Conservation (phyloP, 768 basidiomycete species). For the Tylopilus intermedius region DNA sequence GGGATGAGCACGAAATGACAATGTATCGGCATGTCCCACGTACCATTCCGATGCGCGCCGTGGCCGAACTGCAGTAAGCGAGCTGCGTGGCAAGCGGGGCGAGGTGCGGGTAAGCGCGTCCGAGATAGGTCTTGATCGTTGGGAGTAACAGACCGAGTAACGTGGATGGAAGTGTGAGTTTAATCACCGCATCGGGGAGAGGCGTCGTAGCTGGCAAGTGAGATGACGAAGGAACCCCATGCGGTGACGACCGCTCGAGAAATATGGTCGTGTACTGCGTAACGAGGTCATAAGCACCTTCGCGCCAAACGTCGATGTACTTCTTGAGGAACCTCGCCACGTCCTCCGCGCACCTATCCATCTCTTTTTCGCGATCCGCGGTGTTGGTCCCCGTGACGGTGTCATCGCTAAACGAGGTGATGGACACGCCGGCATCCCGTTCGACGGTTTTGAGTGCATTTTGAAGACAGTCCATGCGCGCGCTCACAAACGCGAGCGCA, state of each 20-base stretch:
- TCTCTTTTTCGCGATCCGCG: conserved; percentile 34
- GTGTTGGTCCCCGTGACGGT: conserved; percentile 18
- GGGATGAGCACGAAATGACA: not conserved
- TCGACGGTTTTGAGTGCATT: conserved; percentile 51
- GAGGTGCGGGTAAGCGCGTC: conserved; percentile 54
- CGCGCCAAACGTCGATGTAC: conserved; percentile 88
- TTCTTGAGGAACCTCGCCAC: conserved; percentile 74
- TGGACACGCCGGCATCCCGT: conserved; percentile 38
- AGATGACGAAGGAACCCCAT: conserved; percentile 16
- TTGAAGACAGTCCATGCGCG: conserved; percentile 61
- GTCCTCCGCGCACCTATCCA: conserved; percentile 66
- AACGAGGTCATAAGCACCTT: conserved; percentile 88
- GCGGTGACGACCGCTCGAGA: conserved; percentile 55
- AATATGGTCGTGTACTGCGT: conserved; percentile 89
- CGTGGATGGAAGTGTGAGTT: conserved; percentile 28
- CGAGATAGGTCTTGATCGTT: conserved; percentile 57
- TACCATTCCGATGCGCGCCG: conserved; percentile 83
- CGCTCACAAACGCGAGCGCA: conserved; percentile 79
- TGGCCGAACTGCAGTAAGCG: conserved; percentile 88
- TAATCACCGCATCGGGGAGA: conserved; percentile 26
- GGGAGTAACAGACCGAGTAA: conserved; percentile 54
- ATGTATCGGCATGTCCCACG: conserved; percentile 3
- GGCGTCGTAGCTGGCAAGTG: conserved; percentile 16
- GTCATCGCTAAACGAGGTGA: conserved; percentile 10
- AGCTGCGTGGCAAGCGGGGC: conserved; percentile 90